These are phyloP conservation scores for Prunus campanulata DNA, from an alignment of 306 rosid genomes.

Conservation along the genomic window DNA sequence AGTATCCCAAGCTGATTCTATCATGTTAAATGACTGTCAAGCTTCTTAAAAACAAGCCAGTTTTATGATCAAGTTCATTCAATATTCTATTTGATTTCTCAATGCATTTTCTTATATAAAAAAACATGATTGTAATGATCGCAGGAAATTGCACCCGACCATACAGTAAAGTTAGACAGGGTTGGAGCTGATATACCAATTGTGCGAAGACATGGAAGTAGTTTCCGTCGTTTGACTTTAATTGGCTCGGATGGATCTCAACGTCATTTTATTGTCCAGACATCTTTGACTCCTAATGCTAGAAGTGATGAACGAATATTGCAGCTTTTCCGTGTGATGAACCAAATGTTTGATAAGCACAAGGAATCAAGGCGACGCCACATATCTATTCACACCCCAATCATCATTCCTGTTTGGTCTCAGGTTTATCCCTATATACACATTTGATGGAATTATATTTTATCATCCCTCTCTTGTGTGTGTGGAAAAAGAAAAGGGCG, in stretches of 20 bases:
- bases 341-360: conserved; percentile 99
- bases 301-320: conserved; percentile 97
- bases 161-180: conserved; percentile 90
- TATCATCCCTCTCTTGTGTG: background rate
- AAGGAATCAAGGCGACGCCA: conserved; percentile 99
- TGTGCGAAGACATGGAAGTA: conserved; percentile 98
- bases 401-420: conserved; percentile 99
- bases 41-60: background rate
- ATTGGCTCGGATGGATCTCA: conserved; percentile 99
- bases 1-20: background rate
- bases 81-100: conserved; percentile 6
- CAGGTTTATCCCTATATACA: conserved; percentile 53
- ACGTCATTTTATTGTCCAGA: conserved; percentile 98
- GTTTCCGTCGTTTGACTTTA: conserved; percentile 93
- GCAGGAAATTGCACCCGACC: conserved; percentile 97
- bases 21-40: background rate
- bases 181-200: conserved; percentile 98
- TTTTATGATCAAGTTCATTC: background rate
- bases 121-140: conserved; percentile 6
- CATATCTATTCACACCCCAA: conserved; percentile 92
- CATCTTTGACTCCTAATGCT: conserved; percentile 97
- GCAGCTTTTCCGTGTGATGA: conserved; percentile 98
- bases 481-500: too few species aligned
- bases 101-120: conserved; percentile 24
- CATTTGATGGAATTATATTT: conserved; percentile 9